phyloP scores from a whole-genome alignment of 2,329 filamentous ascomycete species.

The Venturia effusa region DNA sequence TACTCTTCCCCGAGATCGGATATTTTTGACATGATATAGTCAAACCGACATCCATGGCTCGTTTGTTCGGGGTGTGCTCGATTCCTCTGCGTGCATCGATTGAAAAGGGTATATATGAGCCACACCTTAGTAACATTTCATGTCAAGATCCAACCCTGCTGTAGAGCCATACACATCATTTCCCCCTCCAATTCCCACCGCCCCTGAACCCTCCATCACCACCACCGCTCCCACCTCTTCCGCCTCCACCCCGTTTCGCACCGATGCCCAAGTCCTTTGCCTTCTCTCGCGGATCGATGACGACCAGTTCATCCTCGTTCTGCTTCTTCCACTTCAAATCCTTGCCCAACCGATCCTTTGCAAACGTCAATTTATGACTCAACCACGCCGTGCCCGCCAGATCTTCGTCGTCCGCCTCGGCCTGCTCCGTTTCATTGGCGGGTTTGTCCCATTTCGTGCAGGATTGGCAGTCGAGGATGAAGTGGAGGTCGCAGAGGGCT shows the following conservation, averaged over 20 bases:
- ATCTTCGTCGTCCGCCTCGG: slow-evolving; percentile 46
- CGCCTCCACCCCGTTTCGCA: slow-evolving; percentile 38
- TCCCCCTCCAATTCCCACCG: slow-evolving; percentile 1
- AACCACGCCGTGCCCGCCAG: slow-evolving; percentile 62
- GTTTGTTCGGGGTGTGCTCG: too few species aligned
- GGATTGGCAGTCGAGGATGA: slow-evolving; percentile 89
- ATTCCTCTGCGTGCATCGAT: too few species aligned
- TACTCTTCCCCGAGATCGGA: too few species aligned
- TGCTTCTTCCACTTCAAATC: slow-evolving; percentile 82
- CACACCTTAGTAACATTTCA: too few species aligned
- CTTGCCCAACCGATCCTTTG: slow-evolving; percentile 82
- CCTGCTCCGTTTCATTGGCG: slow-evolving; percentile 47
- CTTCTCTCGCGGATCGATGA: slow-evolving; percentile 85
- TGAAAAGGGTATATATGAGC: too few species aligned
- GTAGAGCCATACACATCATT: background rate
- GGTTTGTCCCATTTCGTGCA: slow-evolving; percentile 76
- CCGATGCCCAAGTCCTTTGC: slow-evolving; percentile 58
- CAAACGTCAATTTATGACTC: slow-evolving; percentile 73
- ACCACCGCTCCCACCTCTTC: slow-evolving; percentile 9
- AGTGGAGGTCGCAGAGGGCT: slow-evolving; percentile 81
- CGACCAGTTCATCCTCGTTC: slow-evolving; percentile 80
- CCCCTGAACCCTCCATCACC: background rate
- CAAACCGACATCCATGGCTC: too few species aligned
- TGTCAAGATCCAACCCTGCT: too few species aligned
- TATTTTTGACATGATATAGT: too few species aligned